A percentile compares a stretch with the other conserved stretches of the same genome.
Evolutionary conservation across 2,329 filamentous ascomycete species (phyloP).

Genomic region (Aureobasidium musti): DNA sequence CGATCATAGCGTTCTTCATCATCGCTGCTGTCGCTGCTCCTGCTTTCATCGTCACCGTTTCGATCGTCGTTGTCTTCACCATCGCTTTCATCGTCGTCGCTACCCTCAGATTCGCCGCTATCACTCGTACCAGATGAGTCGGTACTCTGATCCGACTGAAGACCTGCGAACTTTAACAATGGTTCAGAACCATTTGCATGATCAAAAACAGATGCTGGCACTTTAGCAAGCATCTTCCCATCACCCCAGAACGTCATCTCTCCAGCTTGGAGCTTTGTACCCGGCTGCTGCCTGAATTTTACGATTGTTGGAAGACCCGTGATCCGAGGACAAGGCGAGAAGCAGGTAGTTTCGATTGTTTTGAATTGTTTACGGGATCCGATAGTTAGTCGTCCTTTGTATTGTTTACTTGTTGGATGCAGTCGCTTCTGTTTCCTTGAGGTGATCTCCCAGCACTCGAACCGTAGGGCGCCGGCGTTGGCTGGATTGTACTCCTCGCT

Average conservation of each 20-base stretch:
- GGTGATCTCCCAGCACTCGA: neutral
- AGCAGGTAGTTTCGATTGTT: neutral
- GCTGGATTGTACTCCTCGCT: neutral
- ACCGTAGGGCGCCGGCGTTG: too few relatives aligned
- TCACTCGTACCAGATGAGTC: too few relatives aligned
- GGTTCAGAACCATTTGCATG: too few relatives aligned
- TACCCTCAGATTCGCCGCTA: too few relatives aligned
- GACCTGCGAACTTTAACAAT: too few relatives aligned
- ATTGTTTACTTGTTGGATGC: neutral
- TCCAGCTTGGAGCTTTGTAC: constrained; percentile 58
- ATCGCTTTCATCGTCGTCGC: neutral
- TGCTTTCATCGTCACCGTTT: too few relatives aligned
- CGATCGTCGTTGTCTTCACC: too few relatives aligned
- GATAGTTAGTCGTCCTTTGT: neutral
- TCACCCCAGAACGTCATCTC: constrained; percentile 52
- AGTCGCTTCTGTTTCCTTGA: neutral
- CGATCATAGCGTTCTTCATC: neutral
- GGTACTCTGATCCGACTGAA: too few relatives aligned
- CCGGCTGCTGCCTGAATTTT: constrained; percentile 31
- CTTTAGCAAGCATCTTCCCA: neutral
- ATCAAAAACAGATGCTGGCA: too few relatives aligned
- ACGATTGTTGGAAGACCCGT: neutral
- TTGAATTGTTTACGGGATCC: neutral
- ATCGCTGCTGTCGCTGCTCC: too few relatives aligned
- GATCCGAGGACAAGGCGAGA: neutral